Evolutionary conservation across 352 stramenopile genomes (phyloP), one percentile per base, ranked within the genome.

Genomic region (Globisporangium radiosum): DNA sequence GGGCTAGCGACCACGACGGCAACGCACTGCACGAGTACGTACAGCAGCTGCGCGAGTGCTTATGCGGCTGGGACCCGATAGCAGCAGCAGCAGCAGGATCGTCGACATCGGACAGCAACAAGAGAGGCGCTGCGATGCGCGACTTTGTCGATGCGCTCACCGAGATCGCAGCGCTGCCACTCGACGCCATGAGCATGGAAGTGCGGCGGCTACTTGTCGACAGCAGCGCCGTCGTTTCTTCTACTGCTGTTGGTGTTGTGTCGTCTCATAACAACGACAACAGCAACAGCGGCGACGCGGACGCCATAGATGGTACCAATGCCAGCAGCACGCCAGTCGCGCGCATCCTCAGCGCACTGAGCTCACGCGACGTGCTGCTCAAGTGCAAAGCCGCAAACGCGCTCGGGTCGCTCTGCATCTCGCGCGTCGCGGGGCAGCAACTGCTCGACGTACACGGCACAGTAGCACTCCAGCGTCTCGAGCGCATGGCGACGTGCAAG

Each of bases 381-480:
- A 92, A 92, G 56, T 92, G 81, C 66, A 92, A 92, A 57, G 81
- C 79, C 6, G 81, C 81, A 10, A 92, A 83, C 52, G 79, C 81
- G 3, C 69, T 92, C 14, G 81, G 81, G 3, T 85, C 81, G 43
- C 61, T 92, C 47, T 90, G 81, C 50, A 85, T 83, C 56, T 92
- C 81, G 4, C 75, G 81, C 6, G 79, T 92, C 36, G 81, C 81
- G 13, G 81, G 81, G 0, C 81, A 90, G 60, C 69, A 70, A 11
- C 57, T 92, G 52, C 63, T 92, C 40, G 75, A 81, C 57, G 37
- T 50, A 5, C 69, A 82, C 51, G 78, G 79, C 33, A 48, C 68
- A 0, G 54, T 60, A 47, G 64, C 87, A 15, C 52, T 86, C 4
- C 43, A 48, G 15, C 70, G 65, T 33, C 64, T 92, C 8, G 36